Evolutionary conservation across 306 rosid species (phyloP).

Genomic region (Sindora glabra): DNA sequence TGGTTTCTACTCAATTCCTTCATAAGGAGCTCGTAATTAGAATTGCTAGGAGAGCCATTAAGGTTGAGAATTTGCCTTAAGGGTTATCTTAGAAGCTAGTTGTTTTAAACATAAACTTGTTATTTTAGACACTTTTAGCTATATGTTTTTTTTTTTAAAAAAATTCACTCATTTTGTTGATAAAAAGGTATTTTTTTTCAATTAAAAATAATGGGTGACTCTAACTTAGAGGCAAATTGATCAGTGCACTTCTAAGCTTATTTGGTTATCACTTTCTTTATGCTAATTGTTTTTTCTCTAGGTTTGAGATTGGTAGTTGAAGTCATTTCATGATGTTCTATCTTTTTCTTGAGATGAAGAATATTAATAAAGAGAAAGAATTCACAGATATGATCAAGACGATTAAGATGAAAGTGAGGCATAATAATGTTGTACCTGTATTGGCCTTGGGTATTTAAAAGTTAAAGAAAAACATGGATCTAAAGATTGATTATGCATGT

Average conservation of each 20-base stretch:
- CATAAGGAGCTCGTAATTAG: constrained; percentile 71
- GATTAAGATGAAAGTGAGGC: constrained; percentile 88
- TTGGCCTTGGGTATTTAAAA: constrained; percentile 97
- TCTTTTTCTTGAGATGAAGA: constrained; percentile 72
- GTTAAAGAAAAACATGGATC: constrained; percentile 62
- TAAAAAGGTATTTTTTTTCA: no score
- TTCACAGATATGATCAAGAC: constrained; percentile 90
- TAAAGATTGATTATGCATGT: constrained; percentile 43
- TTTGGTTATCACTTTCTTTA: not conserved
- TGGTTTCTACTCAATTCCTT: constrained; percentile 65
- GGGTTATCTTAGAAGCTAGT: constrained; percentile 57
- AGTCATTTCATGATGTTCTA: constrained; percentile 85
- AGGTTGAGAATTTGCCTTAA: constrained; percentile 56
- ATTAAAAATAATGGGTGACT: no score
- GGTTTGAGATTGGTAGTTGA: constrained; percentile 96
- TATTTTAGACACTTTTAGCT: no score
- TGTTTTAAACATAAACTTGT: constrained; percentile 23
- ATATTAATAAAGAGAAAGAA: constrained; percentile 48
- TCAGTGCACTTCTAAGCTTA: no score
- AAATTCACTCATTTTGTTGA: no score
- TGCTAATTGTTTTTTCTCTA: not conserved
- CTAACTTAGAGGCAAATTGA: no score
- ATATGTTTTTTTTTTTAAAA: no score
- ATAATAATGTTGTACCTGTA: constrained; percentile 91
- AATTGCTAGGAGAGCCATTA: constrained; percentile 60